phyloP scores from a whole-genome alignment of 257 asterid species.

The Capsicum pubescens region DNA sequence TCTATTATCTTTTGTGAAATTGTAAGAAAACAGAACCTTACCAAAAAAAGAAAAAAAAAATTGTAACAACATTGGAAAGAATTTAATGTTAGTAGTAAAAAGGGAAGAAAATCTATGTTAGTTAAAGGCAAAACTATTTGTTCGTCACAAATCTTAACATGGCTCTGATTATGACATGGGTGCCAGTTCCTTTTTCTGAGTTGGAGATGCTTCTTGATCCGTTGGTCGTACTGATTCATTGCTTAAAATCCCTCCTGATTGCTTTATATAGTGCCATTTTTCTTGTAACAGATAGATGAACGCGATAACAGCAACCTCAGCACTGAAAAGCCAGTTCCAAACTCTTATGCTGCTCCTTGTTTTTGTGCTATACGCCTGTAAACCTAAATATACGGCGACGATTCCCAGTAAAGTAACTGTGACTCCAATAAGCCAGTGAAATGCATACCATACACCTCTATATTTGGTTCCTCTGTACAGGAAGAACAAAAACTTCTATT shows the following conservation, averaged over 20 bases:
- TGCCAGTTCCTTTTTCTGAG: constrained; percentile 42
- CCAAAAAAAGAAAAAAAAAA: not conserved
- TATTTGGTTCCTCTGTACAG: constrained; percentile 69
- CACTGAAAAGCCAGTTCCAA: constrained; percentile 69
- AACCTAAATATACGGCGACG: constrained; percentile 75
- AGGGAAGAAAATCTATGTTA: constrained; percentile 17
- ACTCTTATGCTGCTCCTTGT: constrained; percentile 51
- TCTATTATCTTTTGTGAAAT: not conserved
- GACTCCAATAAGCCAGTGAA: constrained; percentile 83
- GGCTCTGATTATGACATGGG: constrained; percentile 42
- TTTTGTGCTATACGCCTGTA: constrained; percentile 70
- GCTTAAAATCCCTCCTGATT: constrained; percentile 54
- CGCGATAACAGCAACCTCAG: constrained; percentile 54
- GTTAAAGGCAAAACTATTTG: constrained; percentile 18
- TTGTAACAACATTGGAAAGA: not conserved
- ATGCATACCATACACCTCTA: constrained; percentile 68
- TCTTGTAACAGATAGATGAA: constrained; percentile 78
- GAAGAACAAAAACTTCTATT: constrained; percentile 22
- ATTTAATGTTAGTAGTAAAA: not conserved
- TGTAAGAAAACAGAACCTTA: not conserved
- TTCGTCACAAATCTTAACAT: not conserved
- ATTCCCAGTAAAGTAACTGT: constrained; percentile 67
- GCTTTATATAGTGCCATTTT: constrained; percentile 69
- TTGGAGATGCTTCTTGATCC: constrained; percentile 59
- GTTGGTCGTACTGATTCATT: constrained; percentile 68